phyloP scores from a whole-genome alignment of 345 rosid species.

The Physaria fendleri region DNA sequence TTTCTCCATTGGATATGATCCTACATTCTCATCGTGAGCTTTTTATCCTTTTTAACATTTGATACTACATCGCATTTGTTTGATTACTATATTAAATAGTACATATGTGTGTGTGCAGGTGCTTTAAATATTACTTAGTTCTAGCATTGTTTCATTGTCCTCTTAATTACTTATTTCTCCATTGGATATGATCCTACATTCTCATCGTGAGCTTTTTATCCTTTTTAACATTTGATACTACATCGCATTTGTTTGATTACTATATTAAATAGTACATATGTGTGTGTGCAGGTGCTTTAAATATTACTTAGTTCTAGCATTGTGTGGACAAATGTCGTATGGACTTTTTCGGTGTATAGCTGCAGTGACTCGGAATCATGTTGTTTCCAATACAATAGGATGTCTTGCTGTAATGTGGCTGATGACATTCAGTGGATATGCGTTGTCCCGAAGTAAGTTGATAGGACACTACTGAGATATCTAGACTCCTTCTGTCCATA shows the following conservation, averaged over 20 bases:
- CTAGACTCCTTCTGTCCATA: neutral
- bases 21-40: conserved; percentile 36
- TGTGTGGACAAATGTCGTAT: conserved; percentile 38
- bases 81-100: too few species aligned
- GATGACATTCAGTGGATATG: conserved; percentile 38
- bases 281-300: conserved; percentile 35
- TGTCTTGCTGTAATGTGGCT: conserved; percentile 33
- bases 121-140: conserved; percentile 35
- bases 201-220: conserved; percentile 33
- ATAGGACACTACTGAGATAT: neutral
- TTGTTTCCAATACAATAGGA: conserved; percentile 39
- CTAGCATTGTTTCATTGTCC: conserved; percentile 39
- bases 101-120: too few species aligned
- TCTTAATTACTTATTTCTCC: conserved; percentile 40
- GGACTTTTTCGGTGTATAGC: conserved; percentile 42
- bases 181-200: conserved; percentile 50
- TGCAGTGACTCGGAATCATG: conserved; percentile 36
- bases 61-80: too few species aligned
- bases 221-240: too few species aligned
- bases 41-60: neutral
- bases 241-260: too few species aligned
- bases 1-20: conserved; percentile 53
- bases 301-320: conserved; percentile 35
- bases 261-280: too few species aligned
- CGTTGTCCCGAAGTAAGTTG: conserved; percentile 35